Percentiles rank a stretch among this genome's conserved stretches.
phyloP scores from a whole-genome alignment of 2,329 filamentous ascomycete species.

The Corinectria fuckeliana region DNA sequence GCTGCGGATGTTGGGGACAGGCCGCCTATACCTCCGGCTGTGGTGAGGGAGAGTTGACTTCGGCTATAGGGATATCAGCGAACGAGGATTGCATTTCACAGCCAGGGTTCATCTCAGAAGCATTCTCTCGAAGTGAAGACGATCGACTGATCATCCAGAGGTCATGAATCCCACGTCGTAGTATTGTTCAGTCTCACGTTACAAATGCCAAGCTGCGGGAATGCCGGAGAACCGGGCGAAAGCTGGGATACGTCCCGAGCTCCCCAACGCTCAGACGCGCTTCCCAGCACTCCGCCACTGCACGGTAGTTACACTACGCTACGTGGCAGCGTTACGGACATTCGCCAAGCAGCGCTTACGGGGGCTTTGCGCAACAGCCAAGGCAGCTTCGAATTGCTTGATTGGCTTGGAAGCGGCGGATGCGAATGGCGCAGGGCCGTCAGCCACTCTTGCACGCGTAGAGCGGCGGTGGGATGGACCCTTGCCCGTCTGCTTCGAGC shows the following conservation, averaged over 20 bases:
- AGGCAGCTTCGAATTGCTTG: background rate
- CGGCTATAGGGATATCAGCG: background rate
- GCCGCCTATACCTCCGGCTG: background rate
- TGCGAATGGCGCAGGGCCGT: conserved; percentile 4
- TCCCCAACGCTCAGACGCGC: background rate
- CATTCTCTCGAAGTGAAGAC: too few relatives aligned
- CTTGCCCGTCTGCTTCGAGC: too few relatives aligned
- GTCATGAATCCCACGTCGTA: too few relatives aligned
- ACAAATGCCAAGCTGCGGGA: too few relatives aligned
- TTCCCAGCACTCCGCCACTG: too few relatives aligned
- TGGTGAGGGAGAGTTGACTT: background rate
- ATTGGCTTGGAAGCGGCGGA: conserved; percentile 1
- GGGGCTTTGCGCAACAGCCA: conserved; percentile 12
- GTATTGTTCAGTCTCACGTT: too few relatives aligned
- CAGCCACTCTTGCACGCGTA: conserved; percentile 10
- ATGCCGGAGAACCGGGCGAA: too few relatives aligned
- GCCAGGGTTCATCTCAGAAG: background rate
- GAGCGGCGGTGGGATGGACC: conserved; percentile 2
- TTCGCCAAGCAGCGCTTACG: conserved; percentile 7
- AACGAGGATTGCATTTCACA: background rate
- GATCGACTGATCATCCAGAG: too few relatives aligned
- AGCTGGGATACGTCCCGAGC: too few relatives aligned
- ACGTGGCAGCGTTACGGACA: conserved; percentile 8
- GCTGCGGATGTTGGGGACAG: background rate
- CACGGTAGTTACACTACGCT: background rate